Conservation (phyloP, 2,329 filamentous ascomycete species). For the Claviceps digitariae region DNA sequence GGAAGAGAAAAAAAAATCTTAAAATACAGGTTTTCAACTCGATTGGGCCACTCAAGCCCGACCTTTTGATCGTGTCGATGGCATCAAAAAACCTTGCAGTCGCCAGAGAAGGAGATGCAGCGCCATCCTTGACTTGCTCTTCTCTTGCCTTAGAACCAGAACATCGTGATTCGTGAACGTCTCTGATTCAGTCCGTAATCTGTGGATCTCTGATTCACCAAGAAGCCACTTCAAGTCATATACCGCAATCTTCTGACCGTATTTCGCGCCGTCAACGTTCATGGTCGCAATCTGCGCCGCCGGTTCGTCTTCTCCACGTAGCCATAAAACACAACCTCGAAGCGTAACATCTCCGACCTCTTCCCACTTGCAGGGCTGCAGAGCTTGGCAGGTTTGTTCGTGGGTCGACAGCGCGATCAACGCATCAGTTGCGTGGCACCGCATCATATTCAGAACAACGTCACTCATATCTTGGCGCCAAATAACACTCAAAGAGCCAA, state of each 20-base stretch:
- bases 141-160: slow-evolving; percentile 27
- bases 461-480: slow-evolving; percentile 41
- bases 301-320: slow-evolving; percentile 12
- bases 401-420: slow-evolving; percentile 20
- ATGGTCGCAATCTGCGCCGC: slow-evolving; percentile 30
- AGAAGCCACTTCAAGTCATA: slow-evolving; percentile 40
- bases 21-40: neutral
- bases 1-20: neutral
- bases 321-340: slow-evolving; percentile 34
- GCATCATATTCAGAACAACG: slow-evolving; percentile 36
- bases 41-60: neutral
- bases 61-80: neutral
- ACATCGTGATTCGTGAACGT: slow-evolving; percentile 25
- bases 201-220: slow-evolving; percentile 29
- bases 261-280: slow-evolving; percentile 21
- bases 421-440: slow-evolving; percentile 30
- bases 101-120: slow-evolving; percentile 43
- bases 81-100: slow-evolving; percentile 39
- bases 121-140: slow-evolving; percentile 24
- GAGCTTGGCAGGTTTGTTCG: slow-evolving; percentile 21
- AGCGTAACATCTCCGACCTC: slow-evolving; percentile 24
- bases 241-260: slow-evolving; percentile 29
- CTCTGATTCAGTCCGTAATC: slow-evolving; percentile 22
- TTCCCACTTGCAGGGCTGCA: slow-evolving; percentile 30
- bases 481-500: slow-evolving; percentile 7